Evolutionary conservation across 2,329 filamentous ascomycete genomes (phyloP), one percentile per base, ranked within the genome.

Genomic region (Cytospora paraplurivora): DNA sequence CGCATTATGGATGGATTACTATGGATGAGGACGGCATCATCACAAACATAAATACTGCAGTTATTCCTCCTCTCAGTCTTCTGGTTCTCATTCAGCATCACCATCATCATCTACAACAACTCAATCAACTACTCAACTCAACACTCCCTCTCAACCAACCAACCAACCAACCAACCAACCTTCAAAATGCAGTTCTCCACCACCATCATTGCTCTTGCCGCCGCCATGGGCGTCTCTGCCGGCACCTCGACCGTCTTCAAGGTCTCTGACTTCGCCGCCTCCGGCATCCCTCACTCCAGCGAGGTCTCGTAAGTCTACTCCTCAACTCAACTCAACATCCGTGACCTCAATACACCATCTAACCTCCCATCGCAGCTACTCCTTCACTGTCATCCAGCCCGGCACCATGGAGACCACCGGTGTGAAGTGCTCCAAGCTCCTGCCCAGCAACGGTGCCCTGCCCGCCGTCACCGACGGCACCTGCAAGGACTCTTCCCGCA

Each of bases 401-500:
- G 53, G 53, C 37, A 52, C 38, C 35, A 37, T 32, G n/a, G 53
- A 63, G 61, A 59, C 62, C 58, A 58, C 53, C 38, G 56, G 56
- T 4, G 57, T 66, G 6, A 2, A 19, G 11, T 66, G 64, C 64
- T 12, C 47, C 50, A 19, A 32, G 32, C 8, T 21, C 37, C 1
- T 8, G 12, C 37, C 35, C 61, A 37, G 47, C 59, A 65, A 66
- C 65, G 68, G 69, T 63, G 63, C 59, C n/a, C 69, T 76, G n/a
- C 74, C 74, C 57, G 62, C 71, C 19, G 68, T 76, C 67, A 64
- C 65, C 59, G 67, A 71, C 3, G 74, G 67, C 54, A 47, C 67
- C 21, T 76, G 74, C 69, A 44, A 59, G 4, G 21, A 70, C 4
- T 75, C 74, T 7, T 71, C 72, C 34, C 70, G 72, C 21, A 73